phyloP scores from a whole-genome alignment of 352 stramenopile genomes.

The Aphanomyces astaci region DNA sequence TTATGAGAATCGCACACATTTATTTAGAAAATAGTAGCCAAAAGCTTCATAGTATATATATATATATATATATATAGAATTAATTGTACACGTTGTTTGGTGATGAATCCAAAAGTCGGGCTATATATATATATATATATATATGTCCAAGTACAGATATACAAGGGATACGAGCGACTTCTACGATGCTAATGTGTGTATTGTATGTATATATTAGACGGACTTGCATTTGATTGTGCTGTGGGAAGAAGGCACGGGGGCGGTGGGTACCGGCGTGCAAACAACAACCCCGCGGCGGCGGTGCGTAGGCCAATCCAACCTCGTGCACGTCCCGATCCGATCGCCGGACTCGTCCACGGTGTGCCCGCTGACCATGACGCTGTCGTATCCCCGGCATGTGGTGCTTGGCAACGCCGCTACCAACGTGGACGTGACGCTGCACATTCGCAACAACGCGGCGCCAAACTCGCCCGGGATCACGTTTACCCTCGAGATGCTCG shows the following conservation, averaged over 20 bases:
- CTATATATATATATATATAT: too few relatives aligned
- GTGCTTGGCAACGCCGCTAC: constrained; percentile 26
- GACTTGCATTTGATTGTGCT: constrained; percentile 23
- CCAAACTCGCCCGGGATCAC: constrained; percentile 49
- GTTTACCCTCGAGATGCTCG: constrained; percentile 71
- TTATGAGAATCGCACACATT: too few relatives aligned
- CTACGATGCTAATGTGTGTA: too few relatives aligned
- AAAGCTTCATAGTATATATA: too few relatives aligned
- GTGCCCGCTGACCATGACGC: constrained; percentile 63
- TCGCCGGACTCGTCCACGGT: constrained; percentile 34
- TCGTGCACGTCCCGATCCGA: constrained; percentile 53
- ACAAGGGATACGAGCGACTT: too few relatives aligned
- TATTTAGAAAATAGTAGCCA: too few relatives aligned
- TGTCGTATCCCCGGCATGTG: constrained; percentile 43
- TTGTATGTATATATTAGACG: background rate
- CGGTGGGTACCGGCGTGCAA: constrained; percentile 10
- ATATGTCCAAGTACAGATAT: too few relatives aligned
- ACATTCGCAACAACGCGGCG: constrained; percentile 53
- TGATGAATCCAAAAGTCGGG: too few relatives aligned
- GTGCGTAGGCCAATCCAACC: constrained; percentile 50
- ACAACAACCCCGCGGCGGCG: too few relatives aligned
- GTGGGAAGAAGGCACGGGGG: constrained; percentile 11
- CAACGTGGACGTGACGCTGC: constrained; percentile 55
- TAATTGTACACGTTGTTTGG: too few relatives aligned
- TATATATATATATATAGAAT: too few relatives aligned